Conservation (phyloP, 768 basidiomycete species). For the Tricholoma bakamatsutake region DNA sequence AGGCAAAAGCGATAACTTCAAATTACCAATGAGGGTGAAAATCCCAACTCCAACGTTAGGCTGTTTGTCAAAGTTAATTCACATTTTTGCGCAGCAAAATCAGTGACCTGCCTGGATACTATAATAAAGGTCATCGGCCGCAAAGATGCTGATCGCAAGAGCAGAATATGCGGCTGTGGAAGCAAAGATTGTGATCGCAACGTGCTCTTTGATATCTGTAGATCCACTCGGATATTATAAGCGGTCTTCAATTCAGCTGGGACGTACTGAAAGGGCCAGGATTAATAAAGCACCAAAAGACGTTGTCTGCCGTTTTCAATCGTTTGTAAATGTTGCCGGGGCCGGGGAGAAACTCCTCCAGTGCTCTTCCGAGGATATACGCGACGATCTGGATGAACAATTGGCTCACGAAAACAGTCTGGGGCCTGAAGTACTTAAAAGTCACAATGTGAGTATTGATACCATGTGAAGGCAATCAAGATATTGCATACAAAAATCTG, state of each 20-base stretch:
- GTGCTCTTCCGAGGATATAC: conserved; percentile 41
- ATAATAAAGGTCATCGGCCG: conserved; percentile 46
- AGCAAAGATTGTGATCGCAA: conserved; percentile 56
- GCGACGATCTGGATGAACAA: conserved; percentile 48
- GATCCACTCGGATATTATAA: background rate
- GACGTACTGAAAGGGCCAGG: conserved; percentile 55
- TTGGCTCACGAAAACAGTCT: conserved; percentile 33
- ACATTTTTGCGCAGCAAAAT: background rate
- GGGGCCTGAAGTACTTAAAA: conserved; percentile 42
- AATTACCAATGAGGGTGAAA: conserved; percentile 10
- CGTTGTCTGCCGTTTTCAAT: conserved; percentile 27
- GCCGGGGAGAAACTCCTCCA: conserved; percentile 36
- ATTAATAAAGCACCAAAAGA: conserved; percentile 52
- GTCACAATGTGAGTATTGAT: background rate
- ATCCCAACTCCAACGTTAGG: conserved; percentile 27
- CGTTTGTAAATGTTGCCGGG: conserved; percentile 21
- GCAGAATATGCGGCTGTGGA: conserved; percentile 56
- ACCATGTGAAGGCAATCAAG: background rate
- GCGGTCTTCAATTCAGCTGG: conserved; percentile 9
- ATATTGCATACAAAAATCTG: conserved; percentile 26
- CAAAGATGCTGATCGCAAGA: conserved; percentile 53
- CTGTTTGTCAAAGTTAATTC: conserved; percentile 4
- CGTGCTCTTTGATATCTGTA: conserved; percentile 28
- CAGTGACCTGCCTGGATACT: conserved; percentile 27
- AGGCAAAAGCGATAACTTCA: conserved; percentile 15